These are phyloP conservation scores for Clausena lansium DNA, from an alignment of 345 rosid species.

Conservation along the genomic window DNA sequence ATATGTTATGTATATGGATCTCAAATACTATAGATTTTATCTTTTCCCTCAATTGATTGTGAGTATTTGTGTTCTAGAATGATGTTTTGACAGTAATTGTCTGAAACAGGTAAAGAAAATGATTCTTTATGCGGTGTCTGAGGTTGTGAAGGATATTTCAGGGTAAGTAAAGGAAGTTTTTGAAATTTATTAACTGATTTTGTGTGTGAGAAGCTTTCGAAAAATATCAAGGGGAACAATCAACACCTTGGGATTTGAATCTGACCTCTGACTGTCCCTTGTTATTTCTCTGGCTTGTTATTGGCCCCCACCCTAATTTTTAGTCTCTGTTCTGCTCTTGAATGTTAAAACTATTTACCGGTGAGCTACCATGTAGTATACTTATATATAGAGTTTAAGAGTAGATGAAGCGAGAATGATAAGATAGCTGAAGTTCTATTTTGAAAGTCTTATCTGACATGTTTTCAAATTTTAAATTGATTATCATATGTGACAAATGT, in stretches of 20 bases:
- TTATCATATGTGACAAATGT: background rate
- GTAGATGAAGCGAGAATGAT: background rate
- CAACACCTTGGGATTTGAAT: background rate
- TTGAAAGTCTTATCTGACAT: background rate
- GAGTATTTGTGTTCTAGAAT: background rate
- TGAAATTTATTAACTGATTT: background rate
- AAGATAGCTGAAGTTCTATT: background rate
- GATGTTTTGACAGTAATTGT: background rate
- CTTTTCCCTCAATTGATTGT: background rate
- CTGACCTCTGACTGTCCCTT: background rate
- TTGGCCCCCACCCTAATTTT: too few relatives aligned
- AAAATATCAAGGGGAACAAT: background rate
- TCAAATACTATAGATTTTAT: background rate
- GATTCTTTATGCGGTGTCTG: conserved; percentile 37
- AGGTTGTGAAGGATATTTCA: conserved; percentile 22
- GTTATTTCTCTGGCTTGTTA: background rate
- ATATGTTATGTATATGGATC: background rate
- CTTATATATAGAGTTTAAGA: background rate
- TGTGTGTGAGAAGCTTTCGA: background rate
- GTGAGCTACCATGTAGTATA: background rate
- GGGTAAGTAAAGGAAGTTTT: conserved; percentile 7
- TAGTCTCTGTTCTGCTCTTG: background rate
- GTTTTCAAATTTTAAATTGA: background rate
- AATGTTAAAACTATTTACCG: background rate
- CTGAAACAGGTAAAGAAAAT: conserved; percentile 56